A percentile compares a stretch with the other conserved stretches of the same genome.
These are phyloP conservation scores for Malus sylvestris DNA, from an alignment of 306 rosid genomes.

Conservation along the genomic window DNA sequence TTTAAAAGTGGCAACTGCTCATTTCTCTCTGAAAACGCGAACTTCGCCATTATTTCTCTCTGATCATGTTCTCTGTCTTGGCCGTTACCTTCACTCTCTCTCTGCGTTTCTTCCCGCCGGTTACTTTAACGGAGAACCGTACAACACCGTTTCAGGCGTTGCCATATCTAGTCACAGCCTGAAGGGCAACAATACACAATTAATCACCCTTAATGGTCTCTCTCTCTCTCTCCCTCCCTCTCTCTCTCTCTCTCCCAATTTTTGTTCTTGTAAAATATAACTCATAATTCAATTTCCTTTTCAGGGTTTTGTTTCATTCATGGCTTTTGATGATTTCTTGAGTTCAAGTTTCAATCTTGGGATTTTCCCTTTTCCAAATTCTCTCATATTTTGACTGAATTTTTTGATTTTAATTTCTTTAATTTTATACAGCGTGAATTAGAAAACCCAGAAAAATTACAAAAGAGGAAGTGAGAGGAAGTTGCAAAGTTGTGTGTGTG, in stretches of 20 bases:
- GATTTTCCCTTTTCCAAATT: neutral
- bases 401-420: neutral
- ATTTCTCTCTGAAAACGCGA: neutral
- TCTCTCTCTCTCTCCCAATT: neutral
- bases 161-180: neutral
- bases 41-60: neutral
- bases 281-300: neutral
- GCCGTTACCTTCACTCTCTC: neutral
- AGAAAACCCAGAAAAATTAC: neutral
- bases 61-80: neutral
- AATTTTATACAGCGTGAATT: neutral
- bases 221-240: neutral
- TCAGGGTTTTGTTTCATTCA: slow-evolving; percentile 1
- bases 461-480: neutral
- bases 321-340: neutral
- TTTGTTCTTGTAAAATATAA: neutral
- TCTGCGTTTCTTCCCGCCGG: slow-evolving; percentile 17
- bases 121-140: neutral
- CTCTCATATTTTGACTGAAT: neutral
- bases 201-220: too few relatives aligned
- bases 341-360: neutral
- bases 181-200: neutral
- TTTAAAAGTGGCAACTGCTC: neutral
- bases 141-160: slow-evolving; percentile 3
- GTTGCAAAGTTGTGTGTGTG: neutral